Conservation (phyloP, 1,284 basidiomycete species). For the Ceratobasidium sp. region DNA sequence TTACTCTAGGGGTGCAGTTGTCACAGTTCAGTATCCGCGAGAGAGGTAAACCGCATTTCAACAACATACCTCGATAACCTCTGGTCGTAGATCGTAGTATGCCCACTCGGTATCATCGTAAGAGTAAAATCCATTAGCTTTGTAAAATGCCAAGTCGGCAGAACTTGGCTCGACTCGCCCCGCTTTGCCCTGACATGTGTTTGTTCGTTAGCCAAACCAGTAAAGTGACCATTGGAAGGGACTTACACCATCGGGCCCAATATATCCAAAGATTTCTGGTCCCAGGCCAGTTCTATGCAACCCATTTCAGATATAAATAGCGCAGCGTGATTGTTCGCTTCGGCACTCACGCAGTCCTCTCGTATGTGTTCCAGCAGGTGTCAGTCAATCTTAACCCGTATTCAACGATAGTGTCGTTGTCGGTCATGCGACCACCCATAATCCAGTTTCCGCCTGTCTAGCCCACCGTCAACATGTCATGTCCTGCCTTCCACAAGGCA, state of each 20-base stretch:
- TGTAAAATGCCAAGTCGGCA: slow-evolving; percentile 19
- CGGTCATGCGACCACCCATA: slow-evolving; percentile 38
- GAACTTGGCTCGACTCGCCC: background rate
- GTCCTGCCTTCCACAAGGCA: background rate
- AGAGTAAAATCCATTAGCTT: slow-evolving; percentile 34
- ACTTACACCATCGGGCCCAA: slow-evolving; percentile 31
- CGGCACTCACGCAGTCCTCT: slow-evolving; percentile 20
- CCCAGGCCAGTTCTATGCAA: slow-evolving; percentile 29
- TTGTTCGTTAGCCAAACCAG: background rate
- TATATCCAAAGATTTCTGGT: slow-evolving; percentile 33
- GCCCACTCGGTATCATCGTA: slow-evolving; percentile 27
- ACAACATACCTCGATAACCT: slow-evolving; percentile 36
- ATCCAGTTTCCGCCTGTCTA: slow-evolving; percentile 37
- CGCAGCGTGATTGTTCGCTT: background rate
- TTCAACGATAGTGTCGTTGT: slow-evolving; percentile 37
- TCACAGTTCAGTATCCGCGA: background rate
- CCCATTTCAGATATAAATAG: background rate
- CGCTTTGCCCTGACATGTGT: background rate
- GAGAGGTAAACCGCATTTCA: background rate
- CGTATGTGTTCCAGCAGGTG: slow-evolving; percentile 39
- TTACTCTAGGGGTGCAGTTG: slow-evolving; percentile 25
- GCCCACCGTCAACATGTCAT: background rate
- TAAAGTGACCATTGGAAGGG: background rate
- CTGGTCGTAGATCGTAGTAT: slow-evolving; percentile 36
- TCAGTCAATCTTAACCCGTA: slow-evolving; percentile 28